phyloP scores from a whole-genome alignment of 257 asterid genomes.

The Fraxinus americana region DNA sequence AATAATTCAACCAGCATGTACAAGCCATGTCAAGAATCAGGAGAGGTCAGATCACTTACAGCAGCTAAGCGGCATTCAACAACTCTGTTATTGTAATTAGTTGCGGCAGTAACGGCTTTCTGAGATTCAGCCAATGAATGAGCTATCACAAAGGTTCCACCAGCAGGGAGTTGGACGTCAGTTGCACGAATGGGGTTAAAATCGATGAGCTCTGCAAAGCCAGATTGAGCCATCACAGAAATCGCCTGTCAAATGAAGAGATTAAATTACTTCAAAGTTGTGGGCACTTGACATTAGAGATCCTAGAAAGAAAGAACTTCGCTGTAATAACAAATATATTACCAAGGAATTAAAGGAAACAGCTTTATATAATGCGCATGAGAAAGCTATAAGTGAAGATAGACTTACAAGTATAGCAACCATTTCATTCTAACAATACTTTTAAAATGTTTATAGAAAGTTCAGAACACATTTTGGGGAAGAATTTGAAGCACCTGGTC shows the following conservation, averaged over 20 bases:
- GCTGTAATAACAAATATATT: background rate
- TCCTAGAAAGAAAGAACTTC: background rate
- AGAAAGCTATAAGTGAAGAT: background rate
- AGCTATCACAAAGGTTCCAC: conserved; percentile 85
- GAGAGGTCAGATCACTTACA: conserved; percentile 44
- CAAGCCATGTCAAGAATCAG: conserved; percentile 4
- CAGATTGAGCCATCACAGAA: conserved; percentile 91
- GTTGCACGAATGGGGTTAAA: conserved; percentile 90
- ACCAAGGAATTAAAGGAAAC: background rate
- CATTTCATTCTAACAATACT: background rate
- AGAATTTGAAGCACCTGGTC: conserved; percentile 70
- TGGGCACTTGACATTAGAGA: background rate
- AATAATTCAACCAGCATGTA: background rate
- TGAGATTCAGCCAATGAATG: conserved; percentile 94
- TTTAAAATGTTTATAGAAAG: background rate
- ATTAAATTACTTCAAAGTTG: conserved; percentile 3
- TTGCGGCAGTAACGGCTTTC: conserved; percentile 95
- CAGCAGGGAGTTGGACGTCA: conserved; percentile 90
- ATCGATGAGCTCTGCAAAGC: conserved; percentile 94
- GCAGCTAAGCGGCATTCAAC: conserved; percentile 95
- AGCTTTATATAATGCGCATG: background rate
- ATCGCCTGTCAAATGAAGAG: conserved; percentile 63
- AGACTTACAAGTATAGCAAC: background rate
- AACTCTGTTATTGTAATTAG: conserved; percentile 91
- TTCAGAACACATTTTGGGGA: conserved; percentile 1